Evolutionary conservation across 1,284 basidiomycete genomes (phyloP), one percentile per base, ranked within the genome.

Genomic region (Fomitopsis palustris): DNA sequence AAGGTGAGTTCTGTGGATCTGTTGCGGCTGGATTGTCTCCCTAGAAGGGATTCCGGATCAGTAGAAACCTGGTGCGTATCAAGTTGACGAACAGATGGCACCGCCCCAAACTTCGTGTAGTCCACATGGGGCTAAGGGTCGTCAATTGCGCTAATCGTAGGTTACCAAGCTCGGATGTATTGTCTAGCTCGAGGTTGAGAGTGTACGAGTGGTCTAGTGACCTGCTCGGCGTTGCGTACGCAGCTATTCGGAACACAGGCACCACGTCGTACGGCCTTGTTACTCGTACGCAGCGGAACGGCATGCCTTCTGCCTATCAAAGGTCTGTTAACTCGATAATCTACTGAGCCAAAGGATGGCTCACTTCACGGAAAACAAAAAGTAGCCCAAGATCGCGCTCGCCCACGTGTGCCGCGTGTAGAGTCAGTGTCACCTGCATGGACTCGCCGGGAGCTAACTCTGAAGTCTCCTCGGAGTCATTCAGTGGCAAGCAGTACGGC

Each of bases 321-420:
- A 42, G 17, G 37, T 53, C 17, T 52, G 54, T 63, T 37, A 61
- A 21, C 45, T 57, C 21, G 60, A 21, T 45, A 25, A 38, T 25
- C 35, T n/a, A 49, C 35, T 42, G n/a, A 7, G 12, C 21, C 61
- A 43, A 17, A 45, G 52, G 31, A 5, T 21, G 6, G 72, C 76
- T 59, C 65, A 90, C 91, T 77, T 88, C 83, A 69, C 90, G 82
- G 73, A 85, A 92, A 9, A 87, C 78, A 67, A 92, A 81, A 14
- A 92, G 74, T 10, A 90, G 62, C 58, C 75, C 79, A 14, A 92
- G 74, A 54, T 84, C 80, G 55, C 81, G 78, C 56, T 79, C 74
- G 37, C 79, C 82, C 17, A 72, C 56, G 3, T 72, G 67, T 51
- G 79, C 76, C 5, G 82, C 81, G 66, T 88, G 85, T 35, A 90